Conservation (phyloP, 164 flowering plant genomes). For the Vitis cinerea region DNA sequence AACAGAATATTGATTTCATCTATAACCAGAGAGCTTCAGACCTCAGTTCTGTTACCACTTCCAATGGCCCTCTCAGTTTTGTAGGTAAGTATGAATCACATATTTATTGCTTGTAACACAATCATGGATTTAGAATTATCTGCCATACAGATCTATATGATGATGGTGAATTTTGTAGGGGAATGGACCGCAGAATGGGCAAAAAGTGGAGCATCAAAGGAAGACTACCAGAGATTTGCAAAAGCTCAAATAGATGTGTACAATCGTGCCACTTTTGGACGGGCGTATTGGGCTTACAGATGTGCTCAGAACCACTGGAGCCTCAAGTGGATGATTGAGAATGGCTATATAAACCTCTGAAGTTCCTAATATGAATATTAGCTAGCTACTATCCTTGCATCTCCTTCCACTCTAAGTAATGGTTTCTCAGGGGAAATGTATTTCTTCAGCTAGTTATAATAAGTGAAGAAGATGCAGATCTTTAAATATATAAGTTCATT, state of each 20-base stretch:
- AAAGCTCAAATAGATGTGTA: constrained; percentile 22
- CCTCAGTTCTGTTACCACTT: constrained; percentile 11
- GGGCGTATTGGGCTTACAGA: constrained; percentile 26
- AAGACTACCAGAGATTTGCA: constrained; percentile 24
- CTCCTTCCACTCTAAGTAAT: no score
- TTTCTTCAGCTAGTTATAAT: not conserved
- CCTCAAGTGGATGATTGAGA: constrained; percentile 25
- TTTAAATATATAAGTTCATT: no score
- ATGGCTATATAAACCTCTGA: constrained; percentile 8
- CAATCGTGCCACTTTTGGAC: constrained; percentile 22
- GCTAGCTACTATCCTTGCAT: no score
- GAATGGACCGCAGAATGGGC: constrained; percentile 24
- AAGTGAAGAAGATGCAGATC: not conserved
- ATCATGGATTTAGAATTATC: no score
- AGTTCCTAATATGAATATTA: not conserved
- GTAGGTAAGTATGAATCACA: constrained; percentile 13
- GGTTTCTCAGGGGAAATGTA: no score
- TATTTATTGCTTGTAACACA: no score
- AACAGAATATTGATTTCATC: constrained; percentile 23
- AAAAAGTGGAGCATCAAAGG: constrained; percentile 10
- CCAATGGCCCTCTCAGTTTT: constrained; percentile 24
- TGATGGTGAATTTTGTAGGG: constrained; percentile 11
- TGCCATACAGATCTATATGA: no score
- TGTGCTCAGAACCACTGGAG: constrained; percentile 7
- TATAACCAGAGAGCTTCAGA: constrained; percentile 15